A percentile compares a stretch with the other conserved stretches of the same genome.
These are phyloP conservation scores for Aotearoamyces nothofagi DNA, from an alignment of 2,329 filamentous ascomycete species.

Conservation along the genomic window DNA sequence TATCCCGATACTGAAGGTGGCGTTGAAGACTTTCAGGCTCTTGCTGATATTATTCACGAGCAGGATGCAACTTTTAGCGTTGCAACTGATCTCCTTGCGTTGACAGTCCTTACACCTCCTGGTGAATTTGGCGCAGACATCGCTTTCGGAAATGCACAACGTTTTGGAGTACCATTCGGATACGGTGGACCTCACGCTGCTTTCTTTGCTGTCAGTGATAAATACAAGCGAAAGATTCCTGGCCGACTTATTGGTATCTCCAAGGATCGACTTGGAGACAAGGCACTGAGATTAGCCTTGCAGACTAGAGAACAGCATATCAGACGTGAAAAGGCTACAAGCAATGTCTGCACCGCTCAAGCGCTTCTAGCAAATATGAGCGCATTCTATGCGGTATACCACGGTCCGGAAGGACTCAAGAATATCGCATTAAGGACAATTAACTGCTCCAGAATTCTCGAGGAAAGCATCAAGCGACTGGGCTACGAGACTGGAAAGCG, in stretches of 20 bases:
- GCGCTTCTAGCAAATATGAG: constrained; percentile 91
- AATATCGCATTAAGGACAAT: constrained; percentile 69
- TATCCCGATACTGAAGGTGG: constrained; percentile 84
- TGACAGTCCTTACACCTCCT: constrained; percentile 77
- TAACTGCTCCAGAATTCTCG: constrained; percentile 53
- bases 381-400: constrained; percentile 87
- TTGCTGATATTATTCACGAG: constrained; percentile 66
- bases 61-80: constrained; percentile 70
- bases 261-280: constrained; percentile 73
- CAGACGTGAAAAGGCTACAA: constrained; percentile 88
- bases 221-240: constrained; percentile 88
- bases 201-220: constrained; percentile 85
- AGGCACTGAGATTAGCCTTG: constrained; percentile 68
- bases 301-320: constrained; percentile 97
- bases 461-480: constrained; percentile 43
- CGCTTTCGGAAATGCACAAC: constrained; percentile 83
- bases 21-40: constrained; percentile 55
- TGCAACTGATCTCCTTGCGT: constrained; percentile 75
- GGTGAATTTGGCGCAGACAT: constrained; percentile 93
- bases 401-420: constrained; percentile 72
- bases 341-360: constrained; percentile 94
- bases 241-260: constrained; percentile 83
- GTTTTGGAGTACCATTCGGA: constrained; percentile 83
- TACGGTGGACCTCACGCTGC: constrained; percentile 92
- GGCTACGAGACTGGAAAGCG: constrained; percentile 48